Base-by-base conservation (phyloP, 805 yeast genomes). In the Pichia phayaonensis region DNA sequence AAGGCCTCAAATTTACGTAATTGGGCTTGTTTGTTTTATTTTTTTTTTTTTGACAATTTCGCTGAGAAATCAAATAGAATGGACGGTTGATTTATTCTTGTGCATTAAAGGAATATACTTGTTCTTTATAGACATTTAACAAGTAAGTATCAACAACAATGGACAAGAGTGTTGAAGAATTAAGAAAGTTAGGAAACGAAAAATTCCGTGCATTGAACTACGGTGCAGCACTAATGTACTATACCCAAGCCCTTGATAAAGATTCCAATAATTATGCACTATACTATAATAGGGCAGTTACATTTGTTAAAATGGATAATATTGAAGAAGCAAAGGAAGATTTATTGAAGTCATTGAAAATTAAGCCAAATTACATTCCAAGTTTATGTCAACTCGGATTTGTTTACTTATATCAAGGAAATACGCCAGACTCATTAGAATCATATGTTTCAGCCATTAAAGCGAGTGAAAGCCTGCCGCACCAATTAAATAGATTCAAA, bases 261-360 rank as follows among this genome's bases (percentile, higher is more conserved):
- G 69, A 67, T 38, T 72, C 74, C 22, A 46, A 55, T 4, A 62
- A 68, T 23, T 61, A 62, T 46, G 61, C 69, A 3, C 45, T 72
- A 8, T 63, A 67, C 36, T 68, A 71, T 23, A 71, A 70, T 56
- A 60, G 77, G 49, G 74, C 74, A 3, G 74, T 75, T 2, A 67
- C 70, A 12, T 65, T 65, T 49, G 66, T 70, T 23, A 63, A 65
- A 38, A 51, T 70, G 45, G 70, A 68, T 26, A 54, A 65, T 15
- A 60, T 61, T 51, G 65, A 66, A 2, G 67, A 64, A 39, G 74
- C 76, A 1, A 65, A 67, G 29, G 54, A 51, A 7, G 77, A 73
- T 54, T 54, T 71, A 29, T 29, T 52, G 22, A 64, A 56, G 26
- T 66, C 75, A 6, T 50, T 66, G 7, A 59, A 58, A 13, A 42